Conservation (phyloP, 1,139 yeast genomes). For the Hansenula sp. region DNA sequence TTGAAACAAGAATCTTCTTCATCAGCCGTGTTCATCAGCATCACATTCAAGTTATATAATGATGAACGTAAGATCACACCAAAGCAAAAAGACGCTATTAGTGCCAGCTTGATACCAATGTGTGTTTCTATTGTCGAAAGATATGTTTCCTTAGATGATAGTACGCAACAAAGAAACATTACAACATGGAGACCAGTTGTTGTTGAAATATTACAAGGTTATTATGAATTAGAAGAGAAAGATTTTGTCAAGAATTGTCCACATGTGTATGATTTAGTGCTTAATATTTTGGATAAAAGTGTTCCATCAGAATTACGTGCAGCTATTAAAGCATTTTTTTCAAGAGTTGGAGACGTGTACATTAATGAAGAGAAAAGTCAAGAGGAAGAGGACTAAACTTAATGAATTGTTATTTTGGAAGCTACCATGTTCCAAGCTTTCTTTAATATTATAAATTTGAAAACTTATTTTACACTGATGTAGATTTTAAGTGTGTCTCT, state of each 20-base stretch:
- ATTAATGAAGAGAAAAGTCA: constrained; percentile 18
- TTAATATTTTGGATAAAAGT: constrained; percentile 64
- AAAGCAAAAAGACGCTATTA: constrained; percentile 31
- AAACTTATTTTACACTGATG: too few relatives aligned
- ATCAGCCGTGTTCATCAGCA: constrained; percentile 79
- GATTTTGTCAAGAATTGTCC: constrained; percentile 69
- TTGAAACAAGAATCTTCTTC: constrained; percentile 89
- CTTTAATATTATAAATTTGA: too few relatives aligned
- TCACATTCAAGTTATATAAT: constrained; percentile 78
- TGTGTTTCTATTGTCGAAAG: constrained; percentile 68
- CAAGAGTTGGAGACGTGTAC: constrained; percentile 66
- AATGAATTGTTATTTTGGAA: too few relatives aligned
- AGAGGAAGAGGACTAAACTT: too few relatives aligned
- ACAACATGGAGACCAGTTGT: constrained; percentile 91
- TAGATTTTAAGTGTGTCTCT: too few relatives aligned
- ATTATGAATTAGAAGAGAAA: constrained; percentile 65
- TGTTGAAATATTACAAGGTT: constrained; percentile 79
- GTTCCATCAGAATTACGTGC: constrained; percentile 65
- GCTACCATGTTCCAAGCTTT: too few relatives aligned
- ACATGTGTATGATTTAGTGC: constrained; percentile 60
- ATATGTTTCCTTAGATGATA: constrained; percentile 68
- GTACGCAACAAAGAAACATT: constrained; percentile 74
- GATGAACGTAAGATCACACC: constrained; percentile 36
- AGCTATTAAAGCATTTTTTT: constrained; percentile 61
- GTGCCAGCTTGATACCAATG: constrained; percentile 52